Conservation (phyloP, 768 basidiomycete species). For the Boletales sp. region DNA sequence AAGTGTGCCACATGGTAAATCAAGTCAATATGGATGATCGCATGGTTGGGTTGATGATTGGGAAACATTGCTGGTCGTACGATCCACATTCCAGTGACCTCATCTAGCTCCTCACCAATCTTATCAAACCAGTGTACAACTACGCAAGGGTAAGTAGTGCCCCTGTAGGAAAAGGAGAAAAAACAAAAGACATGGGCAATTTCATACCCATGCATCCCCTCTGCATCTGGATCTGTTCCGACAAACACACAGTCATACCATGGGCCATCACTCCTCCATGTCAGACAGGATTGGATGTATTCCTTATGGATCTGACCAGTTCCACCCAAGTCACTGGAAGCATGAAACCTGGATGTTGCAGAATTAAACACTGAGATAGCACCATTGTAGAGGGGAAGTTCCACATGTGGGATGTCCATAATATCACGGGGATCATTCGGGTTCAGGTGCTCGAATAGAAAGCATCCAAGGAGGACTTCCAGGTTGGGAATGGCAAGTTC, state of each 20-base stretch:
- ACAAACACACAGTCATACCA: conserved; percentile 24
- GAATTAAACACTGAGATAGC: not conserved
- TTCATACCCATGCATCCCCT: conserved; percentile 13
- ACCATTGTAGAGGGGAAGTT: no score
- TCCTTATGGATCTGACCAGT: not conserved
- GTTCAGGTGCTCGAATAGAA: no score
- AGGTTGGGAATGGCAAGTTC: no score
- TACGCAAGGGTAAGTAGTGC: conserved; percentile 15
- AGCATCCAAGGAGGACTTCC: no score
- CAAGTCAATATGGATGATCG: no score
- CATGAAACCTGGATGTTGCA: not conserved
- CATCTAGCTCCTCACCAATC: conserved; percentile 11
- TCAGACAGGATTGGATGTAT: not conserved
- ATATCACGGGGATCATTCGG: no score
- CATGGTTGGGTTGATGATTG: no score
- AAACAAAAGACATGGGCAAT: conserved; percentile 8
- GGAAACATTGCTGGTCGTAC: no score
- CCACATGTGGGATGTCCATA: no score
- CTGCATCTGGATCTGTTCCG: not conserved
- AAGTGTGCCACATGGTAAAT: conserved; percentile 32
- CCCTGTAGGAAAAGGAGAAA: conserved; percentile 15
- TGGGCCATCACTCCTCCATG: conserved; percentile 11
- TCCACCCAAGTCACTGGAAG: no score
- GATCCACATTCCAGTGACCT: no score
- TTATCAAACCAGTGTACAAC: conserved; percentile 20